Percentiles rank a stretch among this genome's conserved stretches.
Evolutionary conservation across 2,329 filamentous ascomycete genomes (phyloP).

Genomic region (Aspergillus pseudonomiae): DNA sequence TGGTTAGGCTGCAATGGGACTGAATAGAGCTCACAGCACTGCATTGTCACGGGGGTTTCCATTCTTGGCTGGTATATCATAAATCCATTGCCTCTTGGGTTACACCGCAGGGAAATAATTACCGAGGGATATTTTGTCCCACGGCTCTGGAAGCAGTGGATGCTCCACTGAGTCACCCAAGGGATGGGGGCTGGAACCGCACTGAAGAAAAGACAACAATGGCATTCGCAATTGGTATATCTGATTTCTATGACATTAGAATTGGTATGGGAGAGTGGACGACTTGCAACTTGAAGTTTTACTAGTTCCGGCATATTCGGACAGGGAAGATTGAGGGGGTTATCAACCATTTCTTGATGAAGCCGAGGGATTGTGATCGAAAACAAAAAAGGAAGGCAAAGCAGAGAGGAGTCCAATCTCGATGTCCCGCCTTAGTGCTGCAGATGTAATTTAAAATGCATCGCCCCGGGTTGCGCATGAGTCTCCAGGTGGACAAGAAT

Average conservation of each 20-base stretch:
- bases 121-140: neutral
- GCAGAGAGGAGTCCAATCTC: neutral
- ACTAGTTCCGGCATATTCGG: neutral
- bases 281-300: neutral
- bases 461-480: neutral
- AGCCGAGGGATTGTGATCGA: neutral
- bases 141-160: neutral
- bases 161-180: constrained; percentile 2
- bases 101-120: constrained; percentile 1
- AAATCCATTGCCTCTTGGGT: neutral
- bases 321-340: neutral
- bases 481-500: neutral
- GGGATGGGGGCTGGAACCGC: neutral
- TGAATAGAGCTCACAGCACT: neutral
- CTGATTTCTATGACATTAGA: neutral
- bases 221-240: neutral
- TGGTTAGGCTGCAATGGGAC: constrained; percentile 1
- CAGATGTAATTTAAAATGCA: constrained; percentile 1
- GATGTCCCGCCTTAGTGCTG: neutral
- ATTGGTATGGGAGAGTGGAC: neutral
- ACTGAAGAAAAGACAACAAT: neutral
- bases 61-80: neutral
- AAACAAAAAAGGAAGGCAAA: neutral
- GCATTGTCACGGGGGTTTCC: neutral
- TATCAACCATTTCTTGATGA: neutral